Conservation (phyloP, 2,329 filamentous ascomycete species). For the Ophiocordyceps camponoti-rufipedis region DNA sequence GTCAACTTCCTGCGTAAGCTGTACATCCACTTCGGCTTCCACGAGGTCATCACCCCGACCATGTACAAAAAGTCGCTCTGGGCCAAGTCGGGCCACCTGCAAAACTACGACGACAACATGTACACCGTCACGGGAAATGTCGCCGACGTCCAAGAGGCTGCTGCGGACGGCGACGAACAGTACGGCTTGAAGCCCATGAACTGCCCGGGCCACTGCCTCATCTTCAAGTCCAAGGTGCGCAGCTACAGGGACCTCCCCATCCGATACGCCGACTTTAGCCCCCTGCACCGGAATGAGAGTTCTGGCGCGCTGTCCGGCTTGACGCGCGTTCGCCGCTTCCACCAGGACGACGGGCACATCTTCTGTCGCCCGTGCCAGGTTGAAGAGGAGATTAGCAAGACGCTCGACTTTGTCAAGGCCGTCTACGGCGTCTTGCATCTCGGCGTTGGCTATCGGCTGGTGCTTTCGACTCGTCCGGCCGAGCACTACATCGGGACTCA, state of each 20-base stretch:
- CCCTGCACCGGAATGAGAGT: slow-evolving; percentile 72
- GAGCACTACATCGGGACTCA: slow-evolving; percentile 60
- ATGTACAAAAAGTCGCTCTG: slow-evolving; percentile 83
- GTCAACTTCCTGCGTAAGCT: slow-evolving; percentile 67
- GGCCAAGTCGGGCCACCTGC: slow-evolving; percentile 72
- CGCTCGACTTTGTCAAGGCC: slow-evolving; percentile 55
- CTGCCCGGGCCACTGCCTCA: slow-evolving; percentile 72
- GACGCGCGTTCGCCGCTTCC: slow-evolving; percentile 70
- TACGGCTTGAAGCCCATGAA: slow-evolving; percentile 90
- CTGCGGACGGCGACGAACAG: slow-evolving; percentile 45
- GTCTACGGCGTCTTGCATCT: slow-evolving; percentile 54
- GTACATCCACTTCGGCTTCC: slow-evolving; percentile 69
- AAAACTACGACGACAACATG: slow-evolving; percentile 88
- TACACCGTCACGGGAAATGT: slow-evolving; percentile 51
- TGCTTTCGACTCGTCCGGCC: slow-evolving; percentile 60
- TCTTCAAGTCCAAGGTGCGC: slow-evolving; percentile 56
- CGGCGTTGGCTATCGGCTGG: slow-evolving; percentile 49
- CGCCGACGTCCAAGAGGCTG: slow-evolving; percentile 6
- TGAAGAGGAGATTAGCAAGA: slow-evolving; percentile 52
- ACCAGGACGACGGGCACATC: slow-evolving; percentile 83
- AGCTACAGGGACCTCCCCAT: slow-evolving; percentile 70
- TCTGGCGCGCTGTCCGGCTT: slow-evolving; percentile 67
- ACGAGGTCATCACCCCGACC: slow-evolving; percentile 76
- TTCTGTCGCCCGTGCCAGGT: slow-evolving; percentile 71
- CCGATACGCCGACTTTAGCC: slow-evolving; percentile 73